Evolutionary conservation across 257 asterid genomes (phyloP), one percentile per base, ranked within the genome.

Genomic region (Salvia miltiorrhiza): DNA sequence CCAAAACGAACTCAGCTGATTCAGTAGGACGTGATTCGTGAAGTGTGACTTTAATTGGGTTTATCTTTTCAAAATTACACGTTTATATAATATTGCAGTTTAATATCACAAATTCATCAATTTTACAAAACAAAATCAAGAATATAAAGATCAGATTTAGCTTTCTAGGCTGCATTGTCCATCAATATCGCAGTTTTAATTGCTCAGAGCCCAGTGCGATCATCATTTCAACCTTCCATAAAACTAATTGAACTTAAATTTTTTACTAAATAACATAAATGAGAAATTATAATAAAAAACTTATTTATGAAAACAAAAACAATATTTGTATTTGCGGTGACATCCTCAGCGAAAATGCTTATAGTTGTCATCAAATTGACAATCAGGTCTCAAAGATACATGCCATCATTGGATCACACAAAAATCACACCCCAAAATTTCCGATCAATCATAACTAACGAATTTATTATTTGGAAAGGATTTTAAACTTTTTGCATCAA

Each of bases 131-230:
- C 1, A 26, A 26, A 26, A 1, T 1, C 3, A 6, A 37, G 9
- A 37, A 1, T 2, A 35, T 37, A 9, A 9, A 37, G 87, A 88
- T 91, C 97, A 89, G 96, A 81, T 16, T 50, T 87, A 87, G 97
- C 90, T 88, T 85, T 91, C 96, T 85, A 88, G 97, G 95, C 97
- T 78, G 97, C 97, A 82, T 33, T 91, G 60, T 88, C 74, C 93
- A 91, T 91, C 96, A 91, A 81, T 67, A 19, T 20, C 0, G 5
- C 74, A 84, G 80, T 66, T 71, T 40, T 2, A 65, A 84, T 87
- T 82, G 89, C 84, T 91, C 97, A 91, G 96, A 91, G 96, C 96
- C 97, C 97, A 91, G 96, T 91, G 97, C 97, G 58, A 87, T 91
- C 97, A 87, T 89, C 97, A 87, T 72, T 24, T 87, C 90, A 11